Conservation (phyloP, 2,329 filamentous ascomycete species). For the Falciphora oryzae region DNA sequence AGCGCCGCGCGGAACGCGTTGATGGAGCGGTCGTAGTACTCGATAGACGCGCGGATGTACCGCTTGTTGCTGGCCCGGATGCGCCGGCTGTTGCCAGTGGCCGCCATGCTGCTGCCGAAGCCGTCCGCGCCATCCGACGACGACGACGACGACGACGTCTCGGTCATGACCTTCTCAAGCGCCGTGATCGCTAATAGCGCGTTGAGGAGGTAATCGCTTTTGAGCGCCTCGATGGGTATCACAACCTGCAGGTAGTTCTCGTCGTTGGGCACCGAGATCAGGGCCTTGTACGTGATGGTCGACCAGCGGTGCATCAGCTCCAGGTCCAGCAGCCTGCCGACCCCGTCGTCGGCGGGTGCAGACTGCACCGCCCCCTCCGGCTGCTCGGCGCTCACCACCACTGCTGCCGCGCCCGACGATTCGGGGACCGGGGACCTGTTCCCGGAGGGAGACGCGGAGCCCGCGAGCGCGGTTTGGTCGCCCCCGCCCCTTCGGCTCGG, state of each 20-base stretch:
- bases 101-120: background rate
- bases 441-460: background rate
- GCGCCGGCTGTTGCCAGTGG: background rate
- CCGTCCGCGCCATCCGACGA: background rate
- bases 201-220: constrained; percentile 20
- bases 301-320: constrained; percentile 13
- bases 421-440: background rate
- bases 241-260: constrained; percentile 8
- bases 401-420: background rate
- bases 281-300: constrained; percentile 10
- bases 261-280: constrained; percentile 8
- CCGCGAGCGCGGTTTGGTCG: background rate
- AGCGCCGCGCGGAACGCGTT: constrained; percentile 5
- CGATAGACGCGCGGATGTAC: constrained; percentile 7
- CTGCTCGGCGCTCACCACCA: background rate
- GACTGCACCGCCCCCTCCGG: background rate
- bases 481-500: background rate
- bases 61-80: background rate
- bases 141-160: background rate
- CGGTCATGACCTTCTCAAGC: constrained; percentile 9
- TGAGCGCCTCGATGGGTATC: constrained; percentile 7
- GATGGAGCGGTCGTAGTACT: constrained; percentile 8
- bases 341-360: background rate
- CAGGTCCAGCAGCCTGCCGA: constrained; percentile 8
- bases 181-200: constrained; percentile 49